Conservation (phyloP, 2,329 filamentous ascomycete species). For the Alternaria sp. region DNA sequence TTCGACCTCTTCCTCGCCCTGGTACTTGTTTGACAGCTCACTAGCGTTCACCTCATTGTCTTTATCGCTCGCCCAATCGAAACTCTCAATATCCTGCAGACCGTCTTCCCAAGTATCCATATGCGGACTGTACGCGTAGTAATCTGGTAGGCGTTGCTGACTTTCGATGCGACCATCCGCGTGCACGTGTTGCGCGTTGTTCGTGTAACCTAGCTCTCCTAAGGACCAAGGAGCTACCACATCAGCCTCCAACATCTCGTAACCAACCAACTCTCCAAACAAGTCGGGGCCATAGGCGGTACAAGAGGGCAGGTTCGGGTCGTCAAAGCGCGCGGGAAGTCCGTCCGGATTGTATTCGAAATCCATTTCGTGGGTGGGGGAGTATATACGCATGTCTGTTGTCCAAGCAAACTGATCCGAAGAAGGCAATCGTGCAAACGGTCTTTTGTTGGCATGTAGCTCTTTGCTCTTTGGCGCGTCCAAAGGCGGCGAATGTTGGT, state of each 20-base stretch:
- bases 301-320: neutral
- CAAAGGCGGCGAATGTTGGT: neutral
- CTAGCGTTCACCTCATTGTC: neutral
- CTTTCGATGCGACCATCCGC: constrained; percentile 9
- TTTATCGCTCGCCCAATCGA: constrained; percentile 24
- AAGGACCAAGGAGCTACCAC: neutral
- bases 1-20: neutral
- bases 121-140: constrained; percentile 11
- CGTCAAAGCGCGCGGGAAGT: neutral
- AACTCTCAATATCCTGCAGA: constrained; percentile 28
- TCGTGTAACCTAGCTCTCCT: constrained; percentile 5
- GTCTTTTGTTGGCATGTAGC: neutral
- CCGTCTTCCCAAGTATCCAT: constrained; percentile 28
- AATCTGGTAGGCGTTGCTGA: constrained; percentile 7
- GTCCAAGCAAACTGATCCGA: neutral
- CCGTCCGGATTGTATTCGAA: neutral
- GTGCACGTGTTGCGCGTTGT: neutral
- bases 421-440: constrained; percentile 14
- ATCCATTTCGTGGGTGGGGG: neutral
- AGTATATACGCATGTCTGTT: neutral
- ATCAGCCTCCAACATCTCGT: neutral
- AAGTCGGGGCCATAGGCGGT: neutral
- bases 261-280: neutral
- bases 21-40: neutral
- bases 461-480: neutral